phyloP scores from a whole-genome alignment of 495 filamentous ascomycete genomes.

The Hypomontagnella monticulosa region DNA sequence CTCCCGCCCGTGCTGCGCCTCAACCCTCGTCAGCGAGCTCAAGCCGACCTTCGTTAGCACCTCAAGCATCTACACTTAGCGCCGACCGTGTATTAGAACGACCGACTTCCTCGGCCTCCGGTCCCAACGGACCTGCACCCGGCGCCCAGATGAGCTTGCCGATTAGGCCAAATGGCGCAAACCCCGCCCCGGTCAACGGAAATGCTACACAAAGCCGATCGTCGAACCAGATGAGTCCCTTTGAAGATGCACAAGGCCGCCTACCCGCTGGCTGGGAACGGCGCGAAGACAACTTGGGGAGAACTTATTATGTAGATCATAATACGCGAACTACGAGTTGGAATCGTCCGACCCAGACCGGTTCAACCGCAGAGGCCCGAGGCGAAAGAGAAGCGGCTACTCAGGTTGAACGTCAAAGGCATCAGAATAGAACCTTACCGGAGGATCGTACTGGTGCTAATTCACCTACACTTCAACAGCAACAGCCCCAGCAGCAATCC shows the following conservation, averaged over 20 bases:
- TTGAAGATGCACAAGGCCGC: conserved; percentile 93
- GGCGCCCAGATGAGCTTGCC: conserved; percentile 46
- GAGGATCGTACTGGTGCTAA: conserved; percentile 95
- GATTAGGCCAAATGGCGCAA: conserved; percentile 52
- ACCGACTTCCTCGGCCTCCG: conserved; percentile 58
- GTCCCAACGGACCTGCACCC: conserved; percentile 49
- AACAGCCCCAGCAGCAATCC: conserved; percentile 57
- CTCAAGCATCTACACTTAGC: conserved; percentile 51
- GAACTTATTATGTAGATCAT: conserved; percentile 99
- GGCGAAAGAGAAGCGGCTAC: conserved; percentile 86
- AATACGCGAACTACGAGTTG: conserved; percentile 97
- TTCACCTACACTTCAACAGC: conserved; percentile 81
- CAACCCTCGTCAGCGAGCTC: conserved; percentile 48
- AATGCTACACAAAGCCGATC: conserved; percentile 48
- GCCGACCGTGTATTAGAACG: conserved; percentile 47
- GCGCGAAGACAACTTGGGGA: conserved; percentile 92
- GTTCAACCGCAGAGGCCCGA: conserved; percentile 80
- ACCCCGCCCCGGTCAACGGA: conserved; percentile 52
- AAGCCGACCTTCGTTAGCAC: conserved; percentile 53
- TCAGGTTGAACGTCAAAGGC: conserved; percentile 87
- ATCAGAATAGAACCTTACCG: conserved; percentile 94
- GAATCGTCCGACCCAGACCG: conserved; percentile 84
- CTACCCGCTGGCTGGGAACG: conserved; percentile 96
- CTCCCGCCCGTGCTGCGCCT: conserved; percentile 47
- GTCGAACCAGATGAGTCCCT: conserved; percentile 79